Evolutionary conservation across 805 yeast species (phyloP).

Genomic region (Zygotorulaspora florentina): DNA sequence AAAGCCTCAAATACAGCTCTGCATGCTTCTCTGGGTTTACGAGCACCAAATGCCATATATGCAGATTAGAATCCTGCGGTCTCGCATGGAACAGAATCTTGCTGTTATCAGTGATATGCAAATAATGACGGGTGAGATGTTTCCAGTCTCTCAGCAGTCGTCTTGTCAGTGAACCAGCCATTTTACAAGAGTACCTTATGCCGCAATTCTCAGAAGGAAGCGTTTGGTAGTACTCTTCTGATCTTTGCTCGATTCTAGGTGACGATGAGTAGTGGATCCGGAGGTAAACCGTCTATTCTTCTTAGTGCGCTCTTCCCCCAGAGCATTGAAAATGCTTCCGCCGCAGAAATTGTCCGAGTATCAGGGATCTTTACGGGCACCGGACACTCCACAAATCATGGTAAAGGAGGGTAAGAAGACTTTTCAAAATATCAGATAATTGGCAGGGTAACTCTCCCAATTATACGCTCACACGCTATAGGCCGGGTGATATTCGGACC

Average conservation of each 20-base stretch:
- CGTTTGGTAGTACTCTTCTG: no score
- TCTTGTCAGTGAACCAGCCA: conserved; percentile 21
- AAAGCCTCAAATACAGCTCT: conserved; percentile 27
- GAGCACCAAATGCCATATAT: conserved; percentile 32
- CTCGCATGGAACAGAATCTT: conserved; percentile 19
- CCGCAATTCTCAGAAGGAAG: conserved; percentile 6
- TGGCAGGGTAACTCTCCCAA: no score
- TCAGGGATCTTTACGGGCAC: no score
- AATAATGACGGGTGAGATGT: conserved; percentile 13
- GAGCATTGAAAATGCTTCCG: no score
- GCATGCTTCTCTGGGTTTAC: conserved; percentile 14
- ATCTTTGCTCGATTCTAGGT: neutral
- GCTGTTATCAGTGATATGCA: conserved; percentile 6
- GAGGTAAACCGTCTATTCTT: no score
- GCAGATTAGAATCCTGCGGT: conserved; percentile 35
- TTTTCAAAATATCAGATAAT: no score
- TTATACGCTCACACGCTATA: no score
- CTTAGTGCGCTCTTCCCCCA: no score
- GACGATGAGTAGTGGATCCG: no score
- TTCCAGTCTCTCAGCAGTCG: conserved; percentile 35
- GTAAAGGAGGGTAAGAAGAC: neutral
- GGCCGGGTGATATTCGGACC: no score
- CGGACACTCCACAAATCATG: neutral
- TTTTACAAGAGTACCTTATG: neutral
- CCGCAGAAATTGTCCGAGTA: no score